Conservation (phyloP, 2,329 filamentous ascomycete species). For the Pseudogymnoascus sp. region DNA sequence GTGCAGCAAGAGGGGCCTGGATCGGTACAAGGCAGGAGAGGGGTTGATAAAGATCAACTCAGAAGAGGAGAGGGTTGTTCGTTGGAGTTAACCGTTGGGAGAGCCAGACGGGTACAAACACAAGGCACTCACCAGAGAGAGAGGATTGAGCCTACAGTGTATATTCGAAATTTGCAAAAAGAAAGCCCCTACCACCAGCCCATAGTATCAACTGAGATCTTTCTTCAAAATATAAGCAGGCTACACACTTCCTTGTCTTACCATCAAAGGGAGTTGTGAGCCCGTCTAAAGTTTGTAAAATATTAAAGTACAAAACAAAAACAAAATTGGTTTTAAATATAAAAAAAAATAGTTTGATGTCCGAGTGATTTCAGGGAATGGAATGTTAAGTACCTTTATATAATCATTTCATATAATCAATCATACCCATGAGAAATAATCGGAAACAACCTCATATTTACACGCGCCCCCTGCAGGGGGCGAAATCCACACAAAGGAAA, state of each 20-base stretch:
- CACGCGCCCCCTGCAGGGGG: no score
- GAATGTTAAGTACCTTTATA: slow-evolving; percentile 3
- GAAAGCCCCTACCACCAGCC: background rate
- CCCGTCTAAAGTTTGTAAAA: background rate
- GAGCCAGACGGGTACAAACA: background rate
- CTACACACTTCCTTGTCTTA: background rate
- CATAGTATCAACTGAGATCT: background rate
- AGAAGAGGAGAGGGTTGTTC: background rate
- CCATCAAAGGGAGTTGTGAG: background rate
- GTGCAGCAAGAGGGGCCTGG: no score
- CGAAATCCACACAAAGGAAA: background rate
- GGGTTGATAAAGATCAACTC: background rate
- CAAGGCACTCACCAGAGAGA: background rate
- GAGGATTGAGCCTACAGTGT: background rate
- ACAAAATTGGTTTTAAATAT: background rate
- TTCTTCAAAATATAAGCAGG: background rate
- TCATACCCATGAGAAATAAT: no score
- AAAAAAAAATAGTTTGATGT: background rate
- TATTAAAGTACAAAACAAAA: background rate
- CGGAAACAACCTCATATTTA: no score
- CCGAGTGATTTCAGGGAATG: background rate
- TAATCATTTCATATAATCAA: no score
- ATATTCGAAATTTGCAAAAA: no score
- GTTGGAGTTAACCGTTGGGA: background rate
- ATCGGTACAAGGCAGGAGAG: background rate